Percentiles rank a stretch among this genome's conserved stretches.
phyloP scores from a whole-genome alignment of 129 eudicot species.

The Flaveria ramosissima region DNA sequence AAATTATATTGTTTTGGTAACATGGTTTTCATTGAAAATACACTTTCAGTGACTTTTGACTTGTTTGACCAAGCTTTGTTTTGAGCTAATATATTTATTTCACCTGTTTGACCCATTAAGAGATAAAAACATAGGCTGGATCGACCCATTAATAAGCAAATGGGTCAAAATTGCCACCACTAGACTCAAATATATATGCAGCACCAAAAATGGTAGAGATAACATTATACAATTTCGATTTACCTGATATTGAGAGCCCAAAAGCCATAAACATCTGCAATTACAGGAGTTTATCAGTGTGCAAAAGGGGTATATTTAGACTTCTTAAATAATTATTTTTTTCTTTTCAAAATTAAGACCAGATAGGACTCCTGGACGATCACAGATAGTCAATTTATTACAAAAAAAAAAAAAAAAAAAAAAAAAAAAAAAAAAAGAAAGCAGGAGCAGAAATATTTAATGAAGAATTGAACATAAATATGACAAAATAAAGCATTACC shows the following conservation, averaged over 20 bases:
- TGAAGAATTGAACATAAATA: slow-evolving; percentile 4
- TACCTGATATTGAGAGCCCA: slow-evolving; percentile 75
- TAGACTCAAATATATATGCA: not conserved
- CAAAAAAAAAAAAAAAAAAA: no score
- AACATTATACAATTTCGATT: slow-evolving; percentile 24
- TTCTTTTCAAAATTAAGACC: slow-evolving; percentile 11
- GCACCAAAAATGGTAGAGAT: not conserved
- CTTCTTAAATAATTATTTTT: not conserved
- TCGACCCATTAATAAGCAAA: not conserved
- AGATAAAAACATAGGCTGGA: not conserved
- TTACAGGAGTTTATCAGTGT: slow-evolving; percentile 21
- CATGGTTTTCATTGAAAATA: not conserved
- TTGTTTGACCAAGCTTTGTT: not conserved
- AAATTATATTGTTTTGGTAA: not conserved
- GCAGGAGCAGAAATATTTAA: not conserved
- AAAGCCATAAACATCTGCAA: slow-evolving; percentile 63
- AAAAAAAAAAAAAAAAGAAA: no score
- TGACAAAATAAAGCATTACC: not conserved
- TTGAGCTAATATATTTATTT: not conserved
- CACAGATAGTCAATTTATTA: not conserved
- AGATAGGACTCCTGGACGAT: not conserved
- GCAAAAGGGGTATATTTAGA: not conserved
- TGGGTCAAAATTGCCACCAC: slow-evolving; percentile 7
- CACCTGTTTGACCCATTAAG: not conserved
- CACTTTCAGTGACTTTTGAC: not conserved